Base-by-base conservation (phyloP, 495 filamentous ascomycete genomes). In the Podospora conica region DNA sequence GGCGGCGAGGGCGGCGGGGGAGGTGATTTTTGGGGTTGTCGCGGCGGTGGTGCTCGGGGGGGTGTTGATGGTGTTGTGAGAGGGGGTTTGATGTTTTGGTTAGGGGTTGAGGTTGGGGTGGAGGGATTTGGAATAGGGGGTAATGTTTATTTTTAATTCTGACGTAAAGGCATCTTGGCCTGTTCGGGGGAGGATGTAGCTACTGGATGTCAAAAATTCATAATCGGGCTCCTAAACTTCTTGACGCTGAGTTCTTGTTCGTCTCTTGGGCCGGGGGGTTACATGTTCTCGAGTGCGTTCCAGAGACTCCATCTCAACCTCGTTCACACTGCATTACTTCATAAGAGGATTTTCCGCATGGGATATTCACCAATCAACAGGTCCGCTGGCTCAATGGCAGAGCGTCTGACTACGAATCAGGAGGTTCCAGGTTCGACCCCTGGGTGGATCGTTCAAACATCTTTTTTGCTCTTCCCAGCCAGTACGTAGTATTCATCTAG, bases 321-420 rank as follows among this genome's bases (percentile, higher is more conserved):
- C n/a, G n/a, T n/a, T n/a, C n/a, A n/a, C n/a, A n/a, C n/a, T n/a
- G n/a, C n/a, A n/a, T n/a, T n/a, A n/a, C n/a, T n/a, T n/a, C n/a
- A n/a, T n/a, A n/a, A n/a, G n/a, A n/a, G 28, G 28, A 10, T 29
- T 9, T 33, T 33, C 31, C 6, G 12, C 5, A 40, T 5, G 7
- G 5, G 1, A 2, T 0, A 8, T 23, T 48, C 10, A 31, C 25
- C 10, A 31, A 18, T 31, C 40, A 62, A 24, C 6, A 54, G 60
- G 60, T 62, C 60, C 60, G 60, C 60, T 62, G 60, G 60, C 60
- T 62, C 60, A 62, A 62, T 62, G 60, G 60, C 60, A 62, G 60
- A 62, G 60, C 60, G 60, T 62, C 60, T 62, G 60, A 62, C 60
- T 62, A 62, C 60, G 60, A 62, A 62, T 62, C 60, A 62, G 60